A percentile compares a stretch with the other conserved stretches of the same genome.
Conservation (phyloP, 2,329 filamentous ascomycete species). For the Fusarium redolens region DNA sequence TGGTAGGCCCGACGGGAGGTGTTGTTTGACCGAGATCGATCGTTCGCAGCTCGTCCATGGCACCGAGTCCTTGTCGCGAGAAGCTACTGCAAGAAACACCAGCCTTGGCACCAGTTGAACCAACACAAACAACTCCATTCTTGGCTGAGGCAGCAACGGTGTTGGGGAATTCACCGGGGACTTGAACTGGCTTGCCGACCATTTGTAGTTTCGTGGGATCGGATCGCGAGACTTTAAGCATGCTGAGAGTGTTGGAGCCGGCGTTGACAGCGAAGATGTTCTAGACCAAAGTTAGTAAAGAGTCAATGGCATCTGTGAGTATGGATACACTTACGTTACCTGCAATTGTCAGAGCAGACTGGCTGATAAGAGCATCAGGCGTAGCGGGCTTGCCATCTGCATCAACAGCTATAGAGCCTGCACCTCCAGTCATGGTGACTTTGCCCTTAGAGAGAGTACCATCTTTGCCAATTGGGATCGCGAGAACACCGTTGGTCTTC, state of each 20-base stretch:
- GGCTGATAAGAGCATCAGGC: conserved; percentile 63
- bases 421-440: conserved; percentile 59
- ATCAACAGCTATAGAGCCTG: conserved; percentile 56
- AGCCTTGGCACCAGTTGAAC: conserved; percentile 55
- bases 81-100: conserved; percentile 60
- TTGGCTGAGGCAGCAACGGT: conserved; percentile 61
- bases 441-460: conserved; percentile 59
- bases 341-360: conserved; percentile 61
- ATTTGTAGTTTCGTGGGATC: conserved; percentile 59
- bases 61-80: conserved; percentile 50
- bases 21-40: conserved; percentile 67
- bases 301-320: rapidly evolving
- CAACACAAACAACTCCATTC: conserved; percentile 59
- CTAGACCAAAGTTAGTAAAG: conserved; percentile 44
- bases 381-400: conserved; percentile 52
- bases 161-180: conserved; percentile 64
- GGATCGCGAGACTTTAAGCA: conserved; percentile 57
- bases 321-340: conserved; percentile 56
- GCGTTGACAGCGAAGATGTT: conserved; percentile 65
- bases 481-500: conserved; percentile 59
- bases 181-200: conserved; percentile 55
- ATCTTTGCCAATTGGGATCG: conserved; percentile 59
- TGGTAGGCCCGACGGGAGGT: conserved; percentile 67
- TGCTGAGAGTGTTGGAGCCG: conserved; percentile 63
- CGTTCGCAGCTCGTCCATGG: conserved; percentile 58